Evolutionary conservation across 257 asterid species (phyloP), one percentile per base, ranked within the genome.

Genomic region (Solanum rostratum): DNA sequence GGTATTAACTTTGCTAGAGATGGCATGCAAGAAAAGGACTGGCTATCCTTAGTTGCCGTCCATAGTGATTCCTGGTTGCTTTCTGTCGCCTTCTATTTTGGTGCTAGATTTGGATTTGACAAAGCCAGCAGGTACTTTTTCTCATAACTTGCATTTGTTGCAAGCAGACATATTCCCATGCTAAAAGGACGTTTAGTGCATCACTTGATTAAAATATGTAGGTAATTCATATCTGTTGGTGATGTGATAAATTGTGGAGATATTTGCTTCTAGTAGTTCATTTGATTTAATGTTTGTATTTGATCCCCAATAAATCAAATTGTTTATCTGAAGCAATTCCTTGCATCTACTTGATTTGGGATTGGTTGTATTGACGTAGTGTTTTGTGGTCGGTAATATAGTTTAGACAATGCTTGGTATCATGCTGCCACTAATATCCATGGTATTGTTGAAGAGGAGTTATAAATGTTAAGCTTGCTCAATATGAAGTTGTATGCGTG

Each of bases 31-130:
- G 93, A 90, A 84, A 90, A 87, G 70, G 94, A 92, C 85, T 92
- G 95, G 95, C 59, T 89, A 84, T 79, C 91, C 85, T 89, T 92
- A n/a, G 95, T 92, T 80, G 92, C 94, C 57, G 92, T 88, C 80
- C 93, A 91, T 86, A 90, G 95, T 85, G 95, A 92, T 70, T 90
- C 94, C 45, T 92, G 95, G 95, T 85, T 92, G 91, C 90, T 92
- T 68, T 71, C 93, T 39, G 92, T 90, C 45, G 90, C 93, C 78
- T 92, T 89, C 88, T 92, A 88, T 65, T 90, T 89, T 54, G 95
- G 92, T 45, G 88, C 94, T 50, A 88, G 95, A 87, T 91, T 91
- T 85, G 95, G 95, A 46, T 91, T 91, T 57, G 90, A 90, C 69
- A 91, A 85, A 87, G 86, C 92, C 81, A 92, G 89, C 88, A 91